Evolutionary conservation across 1,284 basidiomycete species (phyloP), one percentile per base, ranked within the genome.

Genomic region (Xanthoconium separans): DNA sequence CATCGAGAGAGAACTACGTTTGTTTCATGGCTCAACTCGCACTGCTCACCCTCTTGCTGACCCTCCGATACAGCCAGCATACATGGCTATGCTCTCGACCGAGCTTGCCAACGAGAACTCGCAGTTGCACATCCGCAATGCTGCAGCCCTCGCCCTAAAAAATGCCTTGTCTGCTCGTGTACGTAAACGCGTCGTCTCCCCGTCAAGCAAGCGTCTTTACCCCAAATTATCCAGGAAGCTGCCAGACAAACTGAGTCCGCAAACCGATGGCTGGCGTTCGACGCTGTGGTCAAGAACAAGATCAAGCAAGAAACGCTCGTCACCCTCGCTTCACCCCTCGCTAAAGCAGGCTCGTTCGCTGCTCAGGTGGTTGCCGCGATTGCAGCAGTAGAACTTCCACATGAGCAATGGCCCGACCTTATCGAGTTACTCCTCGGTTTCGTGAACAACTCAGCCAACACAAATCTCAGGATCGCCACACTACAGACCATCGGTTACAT

Each of bases 401-500:
- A 82, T 36, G 85, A 83, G 53, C 86, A 92, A 64, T 99, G 96
- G 95, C 82, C 84, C 31, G 91, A 97, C 64, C 80, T 99, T 58
- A 93, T 99, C 71, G 87, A 90, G 61, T 80, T 90, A 58, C 80
- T 99, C 29, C 80, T 99, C 48, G 85, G 89, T 53, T 95, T 96
- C 68, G 87, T 97, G 60, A 89, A 90, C 69, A 87, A 89, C 66
- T 78, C 82, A 54, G 76, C 80, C 50, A 95, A 94, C 73, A 77
- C 83, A 15, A 87, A 87, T 61, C 77, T 98, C 64, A 85, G 87
- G 66, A 90, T 98, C 61, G 85, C 94, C 16, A 95, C 96, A 16
- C 79, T 99, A 30, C 94, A 97, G 74, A 85, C 95, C 27, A 94
- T 99, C 73, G 96, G 96, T 53, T 98, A 90, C 75, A 94, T 98